Evolutionary conservation across 2,329 filamentous ascomycete species (phyloP), one percentile per base, ranked within the genome.

Genomic region (Clonostachys chloroleuca): DNA sequence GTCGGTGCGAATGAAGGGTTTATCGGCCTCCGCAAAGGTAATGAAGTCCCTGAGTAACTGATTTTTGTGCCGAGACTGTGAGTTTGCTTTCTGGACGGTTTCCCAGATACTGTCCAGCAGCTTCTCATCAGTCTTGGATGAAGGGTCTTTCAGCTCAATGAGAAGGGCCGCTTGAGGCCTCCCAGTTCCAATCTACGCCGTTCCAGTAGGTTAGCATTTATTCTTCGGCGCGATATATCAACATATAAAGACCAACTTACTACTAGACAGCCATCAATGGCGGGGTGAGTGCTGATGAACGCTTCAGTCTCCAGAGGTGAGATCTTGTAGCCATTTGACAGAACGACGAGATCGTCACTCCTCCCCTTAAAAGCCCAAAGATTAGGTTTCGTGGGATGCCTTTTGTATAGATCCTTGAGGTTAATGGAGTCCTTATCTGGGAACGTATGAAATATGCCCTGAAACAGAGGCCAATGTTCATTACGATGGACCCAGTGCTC

Each of bases 81-180:
- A 64, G 53, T 78, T 78, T 2, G 66, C 69, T 10, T 63, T 52
- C 20, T 69, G 63, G 3, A 78, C 62, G 4, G 59, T 36, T 0
- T 70, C 67, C 74, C 73, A 78, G 4, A 77, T 51, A 2, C 53
- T 57, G 1, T 73, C 69, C 14, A 78, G 55, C 1, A 78, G 53
- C 1, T 54, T 40, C 8, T 53, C 57, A 5, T 49, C 52, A 6
- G 57, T 48, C 1, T 50, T 56, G 30, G 55, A 45, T 0, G 68
- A 68, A 1, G 58, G 41, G 3, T 44, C 50, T 2, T 46, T 35
- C 0, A 73, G 73, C 49, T 80, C 78, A 36, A 80, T 41, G 3
- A 67, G 20, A 4, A 63, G 42, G 18, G 51, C 48, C 4, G 61
- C 48, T 42, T 62, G 52, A 10, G 57, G 54, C 3, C 56, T 51